Base-by-base conservation (phyloP, 257 asterid genomes). In the Gentiana dahurica region DNA sequence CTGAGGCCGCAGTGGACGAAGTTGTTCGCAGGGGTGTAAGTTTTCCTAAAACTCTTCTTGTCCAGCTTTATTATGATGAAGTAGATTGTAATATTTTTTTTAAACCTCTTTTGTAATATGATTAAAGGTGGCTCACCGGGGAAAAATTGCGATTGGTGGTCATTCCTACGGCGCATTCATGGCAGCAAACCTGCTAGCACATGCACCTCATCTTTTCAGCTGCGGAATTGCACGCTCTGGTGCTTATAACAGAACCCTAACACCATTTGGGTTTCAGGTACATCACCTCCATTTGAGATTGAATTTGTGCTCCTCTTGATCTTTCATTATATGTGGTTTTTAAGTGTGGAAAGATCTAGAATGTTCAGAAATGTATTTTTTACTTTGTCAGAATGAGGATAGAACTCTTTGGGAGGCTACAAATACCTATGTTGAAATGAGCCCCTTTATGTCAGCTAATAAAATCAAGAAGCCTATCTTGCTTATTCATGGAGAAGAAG, bases 261-360 rank as follows among this genome's bases (percentile, higher is more conserved):
- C 99, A 49, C 99, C 99, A n/a, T 92, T 92, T 68, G 97, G 99
- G 51, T 92, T 92, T 81, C 99, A 91, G 97, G 98, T 85, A 77
- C 56, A 65, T 55, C 57, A 49, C 63, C 13, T 53, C 35, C 46
- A 6, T 10, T 36, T 35, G 52, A 38, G 12, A 48, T 32, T 53
- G 34, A 35, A 1, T 47, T 5, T 5, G 48, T 15, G 6, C 35
- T 37, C 47, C 48, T 13, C 10, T 12, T 13, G 7, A 45, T 37
- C 10, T 67, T 37, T 1, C 8, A 36, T 6, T 61, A 35, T 2
- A 36, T 36, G 43, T 44, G 60, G 52, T 59, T 15, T 53, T 37
- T 5, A 5, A 4, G 2, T 6, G 33, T 10, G 51, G 35, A 33
- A 46, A 10, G 10, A 41, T 12, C 33, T 34, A 15, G 11, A 46